These are phyloP conservation scores for Sclerotinia sclerotiorum DNA, from an alignment of 2,329 filamentous ascomycete genomes.

Conservation along the genomic window DNA sequence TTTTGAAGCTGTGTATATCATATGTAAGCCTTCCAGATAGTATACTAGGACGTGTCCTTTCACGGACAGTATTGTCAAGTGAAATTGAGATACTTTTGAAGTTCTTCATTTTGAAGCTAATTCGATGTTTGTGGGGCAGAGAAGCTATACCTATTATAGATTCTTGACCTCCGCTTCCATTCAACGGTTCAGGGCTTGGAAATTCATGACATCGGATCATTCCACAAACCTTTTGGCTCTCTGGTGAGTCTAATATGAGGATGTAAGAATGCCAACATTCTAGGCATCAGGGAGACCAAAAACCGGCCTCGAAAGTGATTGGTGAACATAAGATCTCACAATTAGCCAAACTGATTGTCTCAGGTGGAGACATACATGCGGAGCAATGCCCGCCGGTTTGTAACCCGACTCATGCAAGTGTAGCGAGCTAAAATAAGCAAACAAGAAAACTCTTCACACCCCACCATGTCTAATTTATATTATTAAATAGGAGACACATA, in stretches of 20 bases:
- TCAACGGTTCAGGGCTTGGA: neutral
- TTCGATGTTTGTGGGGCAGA: neutral
- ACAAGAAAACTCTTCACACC: neutral
- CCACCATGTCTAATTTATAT: neutral
- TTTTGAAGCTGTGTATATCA: neutral
- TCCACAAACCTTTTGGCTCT: neutral
- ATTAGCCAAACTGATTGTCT: neutral
- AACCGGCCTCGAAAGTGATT: neutral
- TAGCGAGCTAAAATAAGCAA: neutral
- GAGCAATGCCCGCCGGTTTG: neutral
- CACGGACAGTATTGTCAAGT: neutral
- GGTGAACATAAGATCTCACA: neutral
- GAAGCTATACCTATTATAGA: neutral
- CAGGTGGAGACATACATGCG: neutral
- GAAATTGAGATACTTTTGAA: neutral
- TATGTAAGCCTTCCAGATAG: rapidly evolving
- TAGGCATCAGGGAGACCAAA: neutral
- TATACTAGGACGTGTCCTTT: neutral
- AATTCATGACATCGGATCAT: neutral
- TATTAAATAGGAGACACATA: rapidly evolving
- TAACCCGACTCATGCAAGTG: constrained; percentile 2
- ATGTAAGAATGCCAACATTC: neutral
- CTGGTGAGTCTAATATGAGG: neutral
- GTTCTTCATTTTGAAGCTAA: constrained; percentile 5
- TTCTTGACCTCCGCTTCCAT: neutral